Conservation (phyloP, 495 filamentous ascomycete genomes). For the Copromyces sp. region DNA sequence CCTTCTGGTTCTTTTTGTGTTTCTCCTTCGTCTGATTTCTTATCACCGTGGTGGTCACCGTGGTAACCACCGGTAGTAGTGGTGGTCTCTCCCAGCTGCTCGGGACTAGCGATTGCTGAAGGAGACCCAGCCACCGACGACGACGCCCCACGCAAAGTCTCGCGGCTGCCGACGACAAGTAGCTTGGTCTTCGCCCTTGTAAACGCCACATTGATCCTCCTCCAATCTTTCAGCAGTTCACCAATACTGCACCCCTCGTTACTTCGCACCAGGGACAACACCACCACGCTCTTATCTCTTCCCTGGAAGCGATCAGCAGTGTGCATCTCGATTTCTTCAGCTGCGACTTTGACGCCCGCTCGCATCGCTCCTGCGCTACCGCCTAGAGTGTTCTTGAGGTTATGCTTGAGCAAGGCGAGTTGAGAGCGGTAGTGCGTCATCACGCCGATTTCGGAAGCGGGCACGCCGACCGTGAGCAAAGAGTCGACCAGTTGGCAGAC, state of each 20-base stretch:
- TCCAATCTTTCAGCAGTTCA: slow-evolving; percentile 83
- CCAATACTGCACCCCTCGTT: slow-evolving; percentile 74
- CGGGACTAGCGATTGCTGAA: slow-evolving; percentile 10
- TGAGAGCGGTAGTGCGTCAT: slow-evolving; percentile 98
- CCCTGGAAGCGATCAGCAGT: slow-evolving; percentile 96
- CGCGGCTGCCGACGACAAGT: slow-evolving; percentile 69
- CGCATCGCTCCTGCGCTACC: neutral
- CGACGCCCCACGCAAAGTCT: slow-evolving; percentile 48
- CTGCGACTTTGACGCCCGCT: neutral
- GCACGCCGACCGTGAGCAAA: slow-evolving; percentile 63
- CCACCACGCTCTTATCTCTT: slow-evolving; percentile 82
- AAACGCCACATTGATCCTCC: slow-evolving; percentile 89
- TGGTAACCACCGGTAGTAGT: neutral
- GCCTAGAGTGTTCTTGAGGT: slow-evolving; percentile 21
- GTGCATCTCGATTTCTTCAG: slow-evolving; percentile 69
- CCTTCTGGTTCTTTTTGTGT: slow-evolving; percentile 22
- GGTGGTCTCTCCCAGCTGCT: neutral
- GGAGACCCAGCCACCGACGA: neutral
- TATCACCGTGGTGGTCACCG: neutral
- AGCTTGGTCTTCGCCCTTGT: slow-evolving; percentile 86
- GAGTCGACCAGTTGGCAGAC: slow-evolving; percentile 68
- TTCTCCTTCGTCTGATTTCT: slow-evolving; percentile 4
- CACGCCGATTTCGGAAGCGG: slow-evolving; percentile 74
- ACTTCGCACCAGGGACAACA: slow-evolving; percentile 76
- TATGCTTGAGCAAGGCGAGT: slow-evolving; percentile 45